Conservation (phyloP, 2,329 filamentous ascomycete genomes). For the Aspergillus ruber region DNA sequence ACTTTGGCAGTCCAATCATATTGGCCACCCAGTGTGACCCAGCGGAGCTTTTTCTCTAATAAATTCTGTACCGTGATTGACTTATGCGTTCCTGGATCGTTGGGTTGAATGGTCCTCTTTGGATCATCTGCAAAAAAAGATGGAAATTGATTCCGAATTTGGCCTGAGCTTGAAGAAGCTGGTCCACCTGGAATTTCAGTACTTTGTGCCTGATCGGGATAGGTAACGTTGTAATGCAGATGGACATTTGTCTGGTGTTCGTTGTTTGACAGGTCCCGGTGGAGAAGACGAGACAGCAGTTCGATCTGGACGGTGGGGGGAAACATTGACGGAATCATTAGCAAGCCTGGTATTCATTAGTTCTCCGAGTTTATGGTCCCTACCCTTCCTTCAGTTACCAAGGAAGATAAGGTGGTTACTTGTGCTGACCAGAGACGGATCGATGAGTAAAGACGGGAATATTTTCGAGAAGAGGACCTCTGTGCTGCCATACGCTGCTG, state of each 20-base stretch:
- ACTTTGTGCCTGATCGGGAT: constrained; percentile 36
- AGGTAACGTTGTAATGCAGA: constrained; percentile 67
- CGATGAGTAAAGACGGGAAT: constrained; percentile 32
- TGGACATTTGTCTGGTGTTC: constrained; percentile 85
- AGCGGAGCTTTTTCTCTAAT: constrained; percentile 74
- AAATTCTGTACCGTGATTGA: constrained; percentile 63
- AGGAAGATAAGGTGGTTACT: constrained; percentile 2
- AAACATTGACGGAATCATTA: constrained; percentile 69
- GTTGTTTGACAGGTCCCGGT: constrained; percentile 67
- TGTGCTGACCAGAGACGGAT: constrained; percentile 31
- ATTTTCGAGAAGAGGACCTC: constrained; percentile 14
- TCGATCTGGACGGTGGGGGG: constrained; percentile 61
- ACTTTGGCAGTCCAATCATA: constrained; percentile 90
- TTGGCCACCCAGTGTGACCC: constrained; percentile 90
- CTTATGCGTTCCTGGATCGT: constrained; percentile 67
- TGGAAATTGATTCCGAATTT: not conserved
- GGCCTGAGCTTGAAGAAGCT: constrained; percentile 37
- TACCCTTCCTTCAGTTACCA: constrained; percentile 4
- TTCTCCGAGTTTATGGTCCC: constrained; percentile 5
- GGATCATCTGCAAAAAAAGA: constrained; percentile 52
- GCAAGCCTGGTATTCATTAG: constrained; percentile 57
- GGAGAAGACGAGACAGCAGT: constrained; percentile 67
- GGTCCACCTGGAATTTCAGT: not conserved
- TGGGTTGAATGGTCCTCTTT: constrained; percentile 45
- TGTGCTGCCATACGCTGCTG: constrained; percentile 6